A percentile compares a stretch with the other conserved stretches of the same genome.
Evolutionary conservation across 352 stramenopile species (phyloP).

Genomic region (Phytophthora rubi): DNA sequence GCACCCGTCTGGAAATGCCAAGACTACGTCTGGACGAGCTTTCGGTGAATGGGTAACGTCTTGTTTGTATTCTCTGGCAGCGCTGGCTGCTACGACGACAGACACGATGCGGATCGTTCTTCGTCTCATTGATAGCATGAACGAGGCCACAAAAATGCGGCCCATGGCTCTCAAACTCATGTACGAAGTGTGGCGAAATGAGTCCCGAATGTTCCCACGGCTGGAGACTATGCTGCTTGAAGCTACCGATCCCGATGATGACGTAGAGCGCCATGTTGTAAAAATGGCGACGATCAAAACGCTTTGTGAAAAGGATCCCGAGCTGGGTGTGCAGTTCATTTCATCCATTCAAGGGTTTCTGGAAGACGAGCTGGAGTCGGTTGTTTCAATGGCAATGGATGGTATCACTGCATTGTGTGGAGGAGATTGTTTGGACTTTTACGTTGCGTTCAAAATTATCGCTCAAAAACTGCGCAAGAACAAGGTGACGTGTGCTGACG

Average conservation of each 20-base stretch:
- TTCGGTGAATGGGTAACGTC: constrained; percentile 46
- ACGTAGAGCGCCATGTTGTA: constrained; percentile 49
- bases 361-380: constrained; percentile 54
- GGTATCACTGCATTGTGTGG: constrained; percentile 63
- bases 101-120: constrained; percentile 83
- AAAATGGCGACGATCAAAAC: constrained; percentile 68
- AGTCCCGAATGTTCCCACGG: constrained; percentile 71
- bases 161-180: constrained; percentile 63
- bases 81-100: constrained; percentile 53
- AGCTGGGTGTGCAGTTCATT: constrained; percentile 77
- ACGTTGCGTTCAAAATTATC: constrained; percentile 80
- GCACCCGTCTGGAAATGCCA: constrained; percentile 8
- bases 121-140: constrained; percentile 72
- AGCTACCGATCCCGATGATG: constrained; percentile 31
- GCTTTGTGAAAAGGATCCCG: constrained; percentile 67
- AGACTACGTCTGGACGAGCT: constrained; percentile 1
- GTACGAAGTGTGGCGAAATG: constrained; percentile 65
- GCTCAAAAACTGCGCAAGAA: constrained; percentile 71
- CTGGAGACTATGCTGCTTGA: constrained; percentile 60
- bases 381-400: constrained; percentile 71
- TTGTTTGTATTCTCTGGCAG: constrained; percentile 57
- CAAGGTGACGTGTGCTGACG: constrained; percentile 53
- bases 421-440: constrained; percentile 77
- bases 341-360: constrained; percentile 60
- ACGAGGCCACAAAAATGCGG: constrained; percentile 34